Base-by-base conservation (phyloP, 768 basidiomycete genomes). In the Leccinum disarticulatum region DNA sequence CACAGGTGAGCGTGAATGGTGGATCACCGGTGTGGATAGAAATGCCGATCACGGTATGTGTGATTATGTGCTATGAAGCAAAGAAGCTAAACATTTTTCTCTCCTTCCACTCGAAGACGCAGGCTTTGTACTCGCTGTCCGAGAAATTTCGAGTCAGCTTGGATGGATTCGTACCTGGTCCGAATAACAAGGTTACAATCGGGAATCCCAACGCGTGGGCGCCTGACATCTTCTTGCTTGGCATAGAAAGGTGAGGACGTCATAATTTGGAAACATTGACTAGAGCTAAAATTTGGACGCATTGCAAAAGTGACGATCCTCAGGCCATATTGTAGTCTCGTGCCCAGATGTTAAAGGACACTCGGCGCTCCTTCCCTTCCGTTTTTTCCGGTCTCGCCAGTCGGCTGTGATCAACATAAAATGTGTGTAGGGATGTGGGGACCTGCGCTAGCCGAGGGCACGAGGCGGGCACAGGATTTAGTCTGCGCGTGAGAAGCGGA, bases 1-100 rank as follows among this genome's bases (percentile, higher is more conserved):
- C 41, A 28, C 22, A 59, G 38, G 54, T 64, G 31, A 56, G 60
- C 28, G 50, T 55, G 17, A 58, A 64, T 8, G 54, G 46, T 7
- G 49, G 31, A 14, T 13, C 50, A n/a, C 50, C 62, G 0, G 54
- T 63, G 6, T 17, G 22, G 13, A 51, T 55, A 17, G 56, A 63
- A 35, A 63, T 61, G 60, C 60, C 60, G 2, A 30, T 64, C 28
- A 49, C 60, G 53, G 58, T 57, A 33, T 36, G 52, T 47, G 33
- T 43, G 1, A 3, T 19, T 5, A 11, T 9, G 6, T 6, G 25
- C 38, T 8, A 11, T n/a, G 22, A 25, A 19, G 3, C 6, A 8
- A 33, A 15, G 35, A 3, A 11, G 33, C 17, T 22, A 11, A 35
- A 48, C 3, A 9, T 3, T 15, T 30, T 53, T 4, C 5, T 14